Percentiles rank a stretch among this genome's conserved stretches.
Conservation (phyloP, 129 eudicot genomes). For the Helianthus tuberosus region DNA sequence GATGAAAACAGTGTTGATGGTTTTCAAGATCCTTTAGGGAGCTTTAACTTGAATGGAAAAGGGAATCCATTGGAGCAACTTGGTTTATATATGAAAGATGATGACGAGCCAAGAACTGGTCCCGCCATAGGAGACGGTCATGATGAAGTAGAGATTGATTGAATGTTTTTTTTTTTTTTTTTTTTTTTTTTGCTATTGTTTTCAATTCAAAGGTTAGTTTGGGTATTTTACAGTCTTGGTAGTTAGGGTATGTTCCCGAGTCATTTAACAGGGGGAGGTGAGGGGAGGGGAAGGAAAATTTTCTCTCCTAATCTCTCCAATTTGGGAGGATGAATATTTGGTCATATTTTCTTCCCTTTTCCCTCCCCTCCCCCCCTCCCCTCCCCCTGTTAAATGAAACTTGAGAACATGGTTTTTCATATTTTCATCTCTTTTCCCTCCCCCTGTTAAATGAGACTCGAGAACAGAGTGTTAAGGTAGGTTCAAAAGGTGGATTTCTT, state of each 20-base stretch:
- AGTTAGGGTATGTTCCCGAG: neutral
- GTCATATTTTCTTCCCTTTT: too few relatives aligned
- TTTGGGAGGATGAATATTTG: too few relatives aligned
- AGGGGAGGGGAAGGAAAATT: too few relatives aligned
- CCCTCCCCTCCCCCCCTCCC: too few relatives aligned
- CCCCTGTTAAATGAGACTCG: too few relatives aligned
- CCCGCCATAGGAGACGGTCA: slow-evolving; percentile 23
- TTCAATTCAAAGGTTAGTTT: slow-evolving; percentile 10
- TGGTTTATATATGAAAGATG: slow-evolving; percentile 82
- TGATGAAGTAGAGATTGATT: slow-evolving; percentile 89
- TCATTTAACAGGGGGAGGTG: too few relatives aligned
- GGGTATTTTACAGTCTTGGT: slow-evolving; percentile 3
- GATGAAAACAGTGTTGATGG: slow-evolving; percentile 58
- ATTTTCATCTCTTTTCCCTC: too few relatives aligned
- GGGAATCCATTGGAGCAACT: slow-evolving; percentile 89
- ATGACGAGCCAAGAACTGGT: slow-evolving; percentile 27
- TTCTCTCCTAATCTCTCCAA: too few relatives aligned
- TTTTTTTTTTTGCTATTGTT: neutral
- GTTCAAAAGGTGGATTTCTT: neutral
- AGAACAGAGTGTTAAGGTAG: neutral
- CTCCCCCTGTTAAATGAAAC: too few relatives aligned
- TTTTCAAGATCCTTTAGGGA: slow-evolving; percentile 55
- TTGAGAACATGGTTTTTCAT: too few relatives aligned
- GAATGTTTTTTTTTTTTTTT: slow-evolving; percentile 21
- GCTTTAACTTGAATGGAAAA: slow-evolving; percentile 65